Evolutionary conservation across 2,329 filamentous ascomycete species (phyloP), one percentile per base, ranked within the genome.

Genomic region (Ophiocordyceps polyrhachis-furcata): DNA sequence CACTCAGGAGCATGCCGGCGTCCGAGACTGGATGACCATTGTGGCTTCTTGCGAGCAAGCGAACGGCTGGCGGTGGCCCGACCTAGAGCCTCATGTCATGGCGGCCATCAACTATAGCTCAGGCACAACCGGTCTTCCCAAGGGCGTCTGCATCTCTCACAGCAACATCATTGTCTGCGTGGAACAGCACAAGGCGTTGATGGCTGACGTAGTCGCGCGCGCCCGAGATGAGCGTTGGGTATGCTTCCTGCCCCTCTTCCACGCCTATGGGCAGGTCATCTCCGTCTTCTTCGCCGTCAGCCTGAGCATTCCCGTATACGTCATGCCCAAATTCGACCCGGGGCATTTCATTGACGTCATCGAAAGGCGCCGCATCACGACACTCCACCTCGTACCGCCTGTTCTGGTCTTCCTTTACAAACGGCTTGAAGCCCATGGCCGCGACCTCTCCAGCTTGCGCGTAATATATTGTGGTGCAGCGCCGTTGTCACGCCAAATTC

Each of bases 301-400:
- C 47, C 56, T 64, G 35, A 69, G 64, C 29, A 65, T 65, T 3
- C 57, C 62, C 1, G 63, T 73, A 3, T 79, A 74, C 62, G 80
- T 76, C 76, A 79, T 81, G 76, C 61, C 66, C 4, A 65, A 62
- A 38, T 81, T 80, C 54, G 67, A 74, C 48, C 74, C 76, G 47
- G 54, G 56, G 2, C 60, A 67, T 35, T 78, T 81, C 53, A 63
- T 79, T 44, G 57, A 61, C 37, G 69, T 76, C 56, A 65, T 63
- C 51, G 63, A 64, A 40, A 62, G 63, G 43, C 69, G 72, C 52
- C 56, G 58, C 12, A 65, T 77, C 48, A 76, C 71, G 0, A 60
- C 56, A 43, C 69, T 79, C 54, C 73, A 75, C 54, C 73, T 67
- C 5, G 75, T 79, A 1, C 76, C 76, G 9, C 74, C 75, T 1